Base-by-base conservation (phyloP, 176 grass and related monocot genomes). In the Raddia guianensis region DNA sequence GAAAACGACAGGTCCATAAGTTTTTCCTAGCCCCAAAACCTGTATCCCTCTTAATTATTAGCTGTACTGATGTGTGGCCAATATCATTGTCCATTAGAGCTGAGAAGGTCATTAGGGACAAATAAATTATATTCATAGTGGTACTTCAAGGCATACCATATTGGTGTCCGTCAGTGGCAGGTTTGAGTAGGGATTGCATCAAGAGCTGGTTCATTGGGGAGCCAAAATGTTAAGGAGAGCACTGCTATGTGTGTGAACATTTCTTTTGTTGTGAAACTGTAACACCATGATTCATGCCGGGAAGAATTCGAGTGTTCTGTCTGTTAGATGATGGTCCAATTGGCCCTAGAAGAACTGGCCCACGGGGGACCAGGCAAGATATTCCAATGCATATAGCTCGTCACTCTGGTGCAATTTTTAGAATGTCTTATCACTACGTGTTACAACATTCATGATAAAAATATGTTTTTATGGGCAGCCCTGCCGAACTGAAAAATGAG, bases 1-100 rank as follows among this genome's bases (percentile, higher is more conserved):
- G 87, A 89, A 14, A 56, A 68, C 63, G 82, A 89, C 70, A 80
- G 3, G 46, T 48, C 63, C 81, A 80, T 89, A 54, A 80, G 58
- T 70, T 70, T 61, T 84, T 20, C 14, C 4, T 67, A 67, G 63
- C 55, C 19, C 75, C 63, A 55, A 84, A 63, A 79, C 75, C 54
- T 75, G 76, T 20, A 74, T 63, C 62, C 77, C 47, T 75, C 70
- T 80, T 44, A 44, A 83, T 84, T 79, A 60, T 84, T 79, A 74
- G 69, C 27, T 84, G 46, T 63, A 49, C 69, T 70, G 70, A 42
- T 54, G 10, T 59, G 63, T 48, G 53, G 68, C 20, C 75, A 73
- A 70, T 2, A 12, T 75, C 76, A 14, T 14, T 55, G 62, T 63
- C 69, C 81, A 75, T 33, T 63, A 43, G 51, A 15, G 14, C 18